Base-by-base conservation (phyloP, 2,329 filamentous ascomycete species). In the Cladosporium sp. region DNA sequence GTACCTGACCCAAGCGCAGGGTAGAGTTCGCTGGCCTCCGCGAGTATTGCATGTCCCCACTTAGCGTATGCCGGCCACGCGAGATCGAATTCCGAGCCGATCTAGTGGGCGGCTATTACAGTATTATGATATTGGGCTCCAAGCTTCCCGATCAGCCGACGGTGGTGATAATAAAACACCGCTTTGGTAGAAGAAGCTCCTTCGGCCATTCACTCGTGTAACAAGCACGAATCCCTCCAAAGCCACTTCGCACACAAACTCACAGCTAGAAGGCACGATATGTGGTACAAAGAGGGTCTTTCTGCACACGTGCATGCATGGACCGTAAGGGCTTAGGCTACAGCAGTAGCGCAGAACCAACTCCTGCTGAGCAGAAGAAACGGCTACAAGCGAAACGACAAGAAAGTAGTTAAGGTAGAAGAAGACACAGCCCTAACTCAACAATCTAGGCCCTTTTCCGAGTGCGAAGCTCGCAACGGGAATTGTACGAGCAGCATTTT, bases 51-150 rank as follows among this genome's bases (percentile, higher is more conserved):
- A 55, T 28, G 28, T 12, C 52, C 52, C 52, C 52, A 34, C 52
- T 34, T 55, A 34, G 52, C 52, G 52, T 30, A 32, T 11, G 52
- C 18, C 52, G 18, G 52, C 52, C 52, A 34, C 52, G 30, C 52
- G 52, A 55, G 15, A 34, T 55, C 52, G 52, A 34, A 55, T n/a
- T 32, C 52, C 52, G 52, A 55, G 52, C 52, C 52, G 52, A 55
- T 55, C 52, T 55, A 55, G 52, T 34, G 52, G 18, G 52, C 30
- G 52, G 52, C 52, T 55, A 55, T 47, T 47, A 47, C 41, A 47
- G n/a, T 47, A 21, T 5, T 21, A 15, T n/a, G 18, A 47, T 24
- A 21, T 47, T 47, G 41, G 8, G 41, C 41, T 21, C n/a, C 36
- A 41, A 41, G 36, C 36, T 41, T 41, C 36, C 36, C 36, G n/a